These are phyloP conservation scores for Basidiobolus meristosporus DNA, from an alignment of 371 early-diverging fungal species.

Conservation along the genomic window DNA sequence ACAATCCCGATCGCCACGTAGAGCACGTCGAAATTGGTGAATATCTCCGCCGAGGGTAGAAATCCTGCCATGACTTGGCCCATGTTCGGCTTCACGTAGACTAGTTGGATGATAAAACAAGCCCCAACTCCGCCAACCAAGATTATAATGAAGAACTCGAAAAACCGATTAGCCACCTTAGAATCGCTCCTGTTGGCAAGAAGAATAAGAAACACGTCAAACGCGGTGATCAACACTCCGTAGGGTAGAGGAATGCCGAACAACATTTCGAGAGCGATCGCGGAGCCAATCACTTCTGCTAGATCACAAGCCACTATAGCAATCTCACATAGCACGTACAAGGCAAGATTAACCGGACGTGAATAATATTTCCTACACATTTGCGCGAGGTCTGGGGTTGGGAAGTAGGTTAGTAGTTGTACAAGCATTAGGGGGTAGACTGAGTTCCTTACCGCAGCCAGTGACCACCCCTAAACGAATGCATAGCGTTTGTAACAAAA, in stretches of 20 bases:
- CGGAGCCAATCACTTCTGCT: conserved; percentile 60
- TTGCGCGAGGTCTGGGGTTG: conserved; percentile 32
- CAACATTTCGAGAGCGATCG: conserved; percentile 46
- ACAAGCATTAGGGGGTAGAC: too few species aligned
- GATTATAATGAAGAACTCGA: conserved; percentile 39
- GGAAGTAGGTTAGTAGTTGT: too few species aligned
- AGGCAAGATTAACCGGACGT: conserved; percentile 12
- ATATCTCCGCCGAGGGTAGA: conserved; percentile 20
- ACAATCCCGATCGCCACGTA: conserved; percentile 49
- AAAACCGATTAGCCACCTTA: conserved; percentile 11
- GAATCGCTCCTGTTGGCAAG: conserved; percentile 39
- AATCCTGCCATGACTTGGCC: conserved; percentile 32
- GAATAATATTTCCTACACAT: conserved; percentile 23
- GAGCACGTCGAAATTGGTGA: conserved; percentile 19
- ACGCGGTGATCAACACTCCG: conserved; percentile 46
- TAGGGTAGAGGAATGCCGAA: conserved; percentile 31
- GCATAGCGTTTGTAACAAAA: conserved; percentile 38
- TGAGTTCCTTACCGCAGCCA: conserved; percentile 10
- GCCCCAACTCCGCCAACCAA: conserved; percentile 37
- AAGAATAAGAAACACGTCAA: conserved; percentile 40
- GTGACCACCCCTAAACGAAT: conserved; percentile 51
- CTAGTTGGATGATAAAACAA: conserved; percentile 50
- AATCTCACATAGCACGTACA: conserved; percentile 42
- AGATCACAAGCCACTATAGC: conserved; percentile 61
- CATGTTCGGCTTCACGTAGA: conserved; percentile 26